Conservation (phyloP, 2,329 filamentous ascomycete species). For the Parascedosporium putredinis region DNA sequence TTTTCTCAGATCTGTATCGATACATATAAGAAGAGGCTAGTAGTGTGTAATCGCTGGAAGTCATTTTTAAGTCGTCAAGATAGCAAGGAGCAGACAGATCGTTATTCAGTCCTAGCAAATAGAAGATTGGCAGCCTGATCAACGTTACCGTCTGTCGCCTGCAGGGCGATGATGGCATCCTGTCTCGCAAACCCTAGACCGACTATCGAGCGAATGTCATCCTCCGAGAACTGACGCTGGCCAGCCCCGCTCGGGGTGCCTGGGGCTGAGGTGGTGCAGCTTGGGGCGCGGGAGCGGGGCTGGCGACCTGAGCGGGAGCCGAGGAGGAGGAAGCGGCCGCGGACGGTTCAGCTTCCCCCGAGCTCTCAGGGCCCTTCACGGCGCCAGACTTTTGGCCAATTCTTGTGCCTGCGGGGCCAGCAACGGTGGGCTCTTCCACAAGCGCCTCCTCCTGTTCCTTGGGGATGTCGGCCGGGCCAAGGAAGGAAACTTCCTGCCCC, state of each 20-base stretch:
- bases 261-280: constrained; percentile 14
- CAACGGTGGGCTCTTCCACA: constrained; percentile 70
- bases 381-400: constrained; percentile 79
- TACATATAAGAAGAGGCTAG: too few species aligned
- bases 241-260: constrained; percentile 18
- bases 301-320: constrained; percentile 8
- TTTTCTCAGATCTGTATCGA: too few species aligned
- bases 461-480: constrained; percentile 91
- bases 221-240: constrained; percentile 38
- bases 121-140: constrained; percentile 80
- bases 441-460: constrained; percentile 65
- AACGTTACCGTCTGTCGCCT: constrained; percentile 75
- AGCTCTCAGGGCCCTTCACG: constrained; percentile 42
- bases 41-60: too few species aligned
- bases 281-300: not conserved
- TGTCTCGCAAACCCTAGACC: constrained; percentile 67
- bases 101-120: constrained; percentile 35
- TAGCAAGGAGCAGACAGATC: not conserved
- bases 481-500: constrained; percentile 76
- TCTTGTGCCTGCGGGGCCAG: constrained; percentile 78
- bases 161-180: constrained; percentile 68
- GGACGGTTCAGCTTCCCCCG: constrained; percentile 16
- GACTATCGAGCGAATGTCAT: constrained; percentile 65
- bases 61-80: too few species aligned
- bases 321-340: constrained; percentile 16